Conservation (phyloP, 164 flowering plant genomes). For the Houttuynia cordata region DNA sequence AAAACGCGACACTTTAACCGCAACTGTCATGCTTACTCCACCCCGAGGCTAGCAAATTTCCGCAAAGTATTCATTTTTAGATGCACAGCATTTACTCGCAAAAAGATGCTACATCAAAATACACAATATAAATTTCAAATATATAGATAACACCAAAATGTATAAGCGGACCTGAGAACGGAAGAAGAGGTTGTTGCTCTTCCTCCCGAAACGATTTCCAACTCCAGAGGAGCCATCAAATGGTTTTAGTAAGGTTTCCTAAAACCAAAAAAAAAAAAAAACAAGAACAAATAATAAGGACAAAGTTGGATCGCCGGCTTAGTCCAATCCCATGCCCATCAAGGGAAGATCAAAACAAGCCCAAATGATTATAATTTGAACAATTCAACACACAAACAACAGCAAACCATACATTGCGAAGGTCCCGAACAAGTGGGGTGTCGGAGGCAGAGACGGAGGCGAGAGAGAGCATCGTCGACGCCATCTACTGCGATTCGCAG, state of each 20-base stretch:
- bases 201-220: background rate
- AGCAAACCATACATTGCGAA: too few species aligned
- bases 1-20: conserved; percentile 67
- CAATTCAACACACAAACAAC: too few species aligned
- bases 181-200: background rate
- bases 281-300: too few species aligned
- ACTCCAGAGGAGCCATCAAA: background rate
- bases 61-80: background rate
- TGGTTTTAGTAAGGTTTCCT: background rate
- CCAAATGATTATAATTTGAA: too few species aligned
- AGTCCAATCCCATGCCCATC: too few species aligned
- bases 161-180: background rate
- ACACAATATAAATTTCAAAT: background rate
- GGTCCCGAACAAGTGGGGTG: background rate
- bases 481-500: conserved; percentile 17
- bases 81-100: background rate
- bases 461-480: conserved; percentile 39
- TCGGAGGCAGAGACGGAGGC: conserved; percentile 21
- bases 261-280: too few species aligned
- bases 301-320: too few species aligned
- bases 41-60: conserved; percentile 37
- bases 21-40: conserved; percentile 43
- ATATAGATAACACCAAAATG: too few species aligned
- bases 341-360: too few species aligned
- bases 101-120: too few species aligned